Evolutionary conservation across 768 basidiomycete genomes (phyloP).

Genomic region (Coprinopsis sp.): DNA sequence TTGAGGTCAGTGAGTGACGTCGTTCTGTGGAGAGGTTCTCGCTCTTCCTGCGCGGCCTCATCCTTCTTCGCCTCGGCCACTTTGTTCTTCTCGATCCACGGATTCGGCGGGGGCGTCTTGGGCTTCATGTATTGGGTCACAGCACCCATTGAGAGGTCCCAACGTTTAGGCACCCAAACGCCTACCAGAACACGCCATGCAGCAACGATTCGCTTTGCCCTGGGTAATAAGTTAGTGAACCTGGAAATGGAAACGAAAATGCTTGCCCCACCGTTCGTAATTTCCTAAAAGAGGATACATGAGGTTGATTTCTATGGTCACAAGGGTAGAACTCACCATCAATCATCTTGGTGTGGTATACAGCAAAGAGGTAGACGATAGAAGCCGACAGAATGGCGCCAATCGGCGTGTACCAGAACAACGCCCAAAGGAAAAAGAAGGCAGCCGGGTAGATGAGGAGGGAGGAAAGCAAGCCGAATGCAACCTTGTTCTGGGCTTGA

Average conservation of each 20-base stretch:
- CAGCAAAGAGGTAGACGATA: slow-evolving; percentile 71
- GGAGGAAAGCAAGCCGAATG: slow-evolving; percentile 75
- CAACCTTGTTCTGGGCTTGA: slow-evolving; percentile 95
- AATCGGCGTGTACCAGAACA: slow-evolving; percentile 68
- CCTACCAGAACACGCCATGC: slow-evolving; percentile 98
- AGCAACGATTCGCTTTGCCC: slow-evolving; percentile 81
- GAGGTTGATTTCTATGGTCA: slow-evolving; percentile 13
- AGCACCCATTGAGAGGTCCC: slow-evolving; percentile 75
- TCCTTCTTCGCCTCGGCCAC: slow-evolving; percentile 19
- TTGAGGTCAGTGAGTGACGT: slow-evolving; percentile 21
- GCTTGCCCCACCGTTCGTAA: slow-evolving; percentile 60
- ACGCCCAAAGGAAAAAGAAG: slow-evolving; percentile 83
- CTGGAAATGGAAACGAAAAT: neutral
- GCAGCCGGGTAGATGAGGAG: slow-evolving; percentile 74
- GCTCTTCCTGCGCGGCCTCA: slow-evolving; percentile 4
- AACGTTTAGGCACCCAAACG: slow-evolving; percentile 82
- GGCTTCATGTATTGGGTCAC: slow-evolving; percentile 72
- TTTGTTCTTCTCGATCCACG: slow-evolving; percentile 59
- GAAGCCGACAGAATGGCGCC: slow-evolving; percentile 70
- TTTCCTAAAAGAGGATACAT: slow-evolving; percentile 42
- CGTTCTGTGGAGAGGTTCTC: slow-evolving; percentile 13
- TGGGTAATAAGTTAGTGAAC: slow-evolving; percentile 25
- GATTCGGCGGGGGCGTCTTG: slow-evolving; percentile 57
- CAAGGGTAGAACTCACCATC: slow-evolving; percentile 57
- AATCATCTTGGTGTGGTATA: slow-evolving; percentile 83